A percentile compares a stretch with the other conserved stretches of the same genome.
Conservation (phyloP, 2,329 filamentous ascomycete species). For the Xylaria arbuscula region DNA sequence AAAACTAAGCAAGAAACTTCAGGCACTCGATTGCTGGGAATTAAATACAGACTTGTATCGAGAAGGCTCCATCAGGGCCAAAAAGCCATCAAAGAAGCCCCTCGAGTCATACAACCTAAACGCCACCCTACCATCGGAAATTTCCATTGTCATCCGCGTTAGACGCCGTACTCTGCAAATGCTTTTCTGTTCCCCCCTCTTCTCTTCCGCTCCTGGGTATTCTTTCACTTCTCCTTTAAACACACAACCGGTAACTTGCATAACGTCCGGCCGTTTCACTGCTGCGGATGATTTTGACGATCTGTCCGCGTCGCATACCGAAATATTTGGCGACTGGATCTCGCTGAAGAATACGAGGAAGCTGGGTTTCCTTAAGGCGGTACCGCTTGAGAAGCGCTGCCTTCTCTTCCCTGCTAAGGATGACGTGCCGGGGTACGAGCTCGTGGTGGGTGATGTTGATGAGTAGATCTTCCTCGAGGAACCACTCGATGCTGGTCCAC, state of each 20-base stretch:
- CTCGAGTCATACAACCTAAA: constrained; percentile 36
- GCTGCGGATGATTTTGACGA: constrained; percentile 97
- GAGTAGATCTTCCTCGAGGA: constrained; percentile 93
- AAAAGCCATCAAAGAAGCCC: constrained; percentile 28
- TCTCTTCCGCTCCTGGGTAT: constrained; percentile 11
- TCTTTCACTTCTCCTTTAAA: constrained; percentile 54
- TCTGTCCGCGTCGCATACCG: constrained; percentile 88
- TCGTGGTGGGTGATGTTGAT: constrained; percentile 99
- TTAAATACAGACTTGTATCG: constrained; percentile 22
- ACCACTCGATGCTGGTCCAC: constrained; percentile 87
- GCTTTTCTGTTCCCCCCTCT: constrained; percentile 29
- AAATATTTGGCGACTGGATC: constrained; percentile 95
- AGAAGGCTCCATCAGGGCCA: constrained; percentile 21
- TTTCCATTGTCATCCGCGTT: constrained; percentile 39
- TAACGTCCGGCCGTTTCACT: constrained; percentile 96
- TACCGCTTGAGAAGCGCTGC: constrained; percentile 85
- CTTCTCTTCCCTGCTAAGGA: constrained; percentile 93
- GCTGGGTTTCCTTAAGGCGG: constrained; percentile 95
- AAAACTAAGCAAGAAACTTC: neutral
- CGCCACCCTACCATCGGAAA: constrained; percentile 39
- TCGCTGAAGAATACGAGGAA: constrained; percentile 89
- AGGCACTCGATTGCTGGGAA: constrained; percentile 13
- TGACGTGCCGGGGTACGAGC: constrained; percentile 91
- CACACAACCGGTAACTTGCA: constrained; percentile 86
- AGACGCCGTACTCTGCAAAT: constrained; percentile 42